Percentiles rank a stretch among this genome's conserved stretches.
phyloP scores from a whole-genome alignment of 306 rosid species.

The Quercus aquifolioides region DNA sequence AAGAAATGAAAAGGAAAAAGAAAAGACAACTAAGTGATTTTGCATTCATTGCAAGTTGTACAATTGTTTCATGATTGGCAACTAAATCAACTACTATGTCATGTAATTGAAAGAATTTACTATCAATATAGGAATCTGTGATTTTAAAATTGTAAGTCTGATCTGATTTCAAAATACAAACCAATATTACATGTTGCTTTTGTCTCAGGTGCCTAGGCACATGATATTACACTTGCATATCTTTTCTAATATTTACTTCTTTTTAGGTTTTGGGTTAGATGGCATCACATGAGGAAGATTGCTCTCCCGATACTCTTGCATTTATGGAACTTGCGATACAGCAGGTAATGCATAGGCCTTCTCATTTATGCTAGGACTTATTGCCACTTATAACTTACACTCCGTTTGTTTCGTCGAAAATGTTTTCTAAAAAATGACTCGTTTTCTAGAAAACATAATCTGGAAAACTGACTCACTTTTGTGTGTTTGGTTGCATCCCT shows the following conservation, averaged over 20 bases:
- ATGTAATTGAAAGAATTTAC: no score
- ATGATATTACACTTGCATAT: not conserved
- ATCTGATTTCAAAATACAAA: not conserved
- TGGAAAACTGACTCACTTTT: no score
- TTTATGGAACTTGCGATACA: constrained; percentile 78
- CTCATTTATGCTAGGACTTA: not conserved
- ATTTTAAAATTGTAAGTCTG: not conserved
- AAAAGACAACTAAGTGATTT: no score
- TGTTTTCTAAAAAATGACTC: no score
- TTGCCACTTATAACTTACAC: not conserved
- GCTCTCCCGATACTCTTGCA: constrained; percentile 22
- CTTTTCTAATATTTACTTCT: not conserved
- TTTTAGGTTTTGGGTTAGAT: constrained; percentile 21
- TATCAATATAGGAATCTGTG: not conserved
- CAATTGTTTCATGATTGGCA: not conserved
- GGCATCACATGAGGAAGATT: constrained; percentile 26
- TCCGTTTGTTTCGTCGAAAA: no score
- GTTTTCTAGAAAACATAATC: no score
- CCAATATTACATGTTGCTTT: not conserved
- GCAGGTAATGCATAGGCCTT: constrained; percentile 38
- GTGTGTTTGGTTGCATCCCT: no score
- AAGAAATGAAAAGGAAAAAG: no score
- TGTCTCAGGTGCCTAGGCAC: not conserved
- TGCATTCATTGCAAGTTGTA: not conserved
- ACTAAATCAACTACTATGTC: not conserved